A percentile compares a stretch with the other conserved stretches of the same genome.
Evolutionary conservation across 345 rosid genomes (phyloP).

Genomic region (Ailanthus altissimus): DNA sequence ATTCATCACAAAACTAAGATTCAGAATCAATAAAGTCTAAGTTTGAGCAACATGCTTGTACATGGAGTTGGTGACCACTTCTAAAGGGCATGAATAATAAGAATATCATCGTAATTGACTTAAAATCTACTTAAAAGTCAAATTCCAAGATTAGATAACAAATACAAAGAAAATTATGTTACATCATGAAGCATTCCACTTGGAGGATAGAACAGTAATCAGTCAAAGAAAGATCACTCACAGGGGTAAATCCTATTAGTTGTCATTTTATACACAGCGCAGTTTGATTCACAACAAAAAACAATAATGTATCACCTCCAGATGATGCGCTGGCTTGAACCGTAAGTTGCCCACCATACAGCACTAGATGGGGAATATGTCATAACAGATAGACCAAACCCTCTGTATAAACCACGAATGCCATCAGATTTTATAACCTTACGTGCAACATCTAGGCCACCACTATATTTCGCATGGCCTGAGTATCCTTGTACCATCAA

Average conservation of each 20-base stretch:
- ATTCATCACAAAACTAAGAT: not conserved
- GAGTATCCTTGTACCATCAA: slow-evolving; percentile 99
- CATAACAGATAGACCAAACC: slow-evolving; percentile 91
- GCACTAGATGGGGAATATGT: slow-evolving; percentile 98
- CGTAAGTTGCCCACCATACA: slow-evolving; percentile 99
- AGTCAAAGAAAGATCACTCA: not conserved
- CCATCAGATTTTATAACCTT: slow-evolving; percentile 81
- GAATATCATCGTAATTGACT: not conserved
- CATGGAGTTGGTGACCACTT: not conserved
- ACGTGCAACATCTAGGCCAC: slow-evolving; percentile 92
- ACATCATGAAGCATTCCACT: not conserved
- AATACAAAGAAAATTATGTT: slow-evolving; percentile 4
- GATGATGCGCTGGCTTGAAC: slow-evolving; percentile 90
- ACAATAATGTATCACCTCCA: slow-evolving; percentile 63
- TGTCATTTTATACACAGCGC: not conserved
- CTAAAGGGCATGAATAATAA: not conserved
- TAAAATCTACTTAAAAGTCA: slow-evolving; percentile 1
- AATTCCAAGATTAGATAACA: slow-evolving; percentile 2
- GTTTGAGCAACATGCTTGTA: not conserved
- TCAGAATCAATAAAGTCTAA: not conserved
- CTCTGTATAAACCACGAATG: slow-evolving; percentile 82
- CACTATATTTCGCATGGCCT: slow-evolving; percentile 78
- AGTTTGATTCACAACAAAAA: slow-evolving; percentile 9
- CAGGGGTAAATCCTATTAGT: not conserved
- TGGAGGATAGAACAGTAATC: not conserved